Evolutionary conservation across 2,329 filamentous ascomycete genomes (phyloP), one percentile per base, ranked within the genome.

Genomic region (Microdochium bolleyi): DNA sequence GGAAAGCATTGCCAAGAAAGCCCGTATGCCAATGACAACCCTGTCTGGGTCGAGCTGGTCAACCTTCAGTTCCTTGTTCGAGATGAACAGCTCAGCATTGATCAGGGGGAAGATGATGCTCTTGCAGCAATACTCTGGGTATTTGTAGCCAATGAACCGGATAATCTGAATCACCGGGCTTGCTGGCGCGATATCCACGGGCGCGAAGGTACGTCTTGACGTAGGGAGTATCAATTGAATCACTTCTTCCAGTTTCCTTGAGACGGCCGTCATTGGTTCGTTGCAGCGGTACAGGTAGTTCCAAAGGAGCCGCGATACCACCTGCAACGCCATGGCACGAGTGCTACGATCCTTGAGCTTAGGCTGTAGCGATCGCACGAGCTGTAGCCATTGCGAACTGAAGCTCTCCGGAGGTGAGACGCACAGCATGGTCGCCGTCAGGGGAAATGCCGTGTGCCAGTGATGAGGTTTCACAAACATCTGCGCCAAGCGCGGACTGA

Each of bases 21-120:
- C 89, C 57, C 91, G 83, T 57, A 99, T 99, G 2, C 92, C 94
- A 60, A 99, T 88, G n/a, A 97, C 92, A 72, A 96, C 95, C 61
- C 89, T 87, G 64, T 99, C 95, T 0, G 95, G 94, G 56, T 99
- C 94, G 56, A 99, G 79, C 63, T 95, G 89, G 64, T 97, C 94
- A 25, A 96, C 88, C 64, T 84, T 91, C 44, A 94, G 73, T 48
- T 96, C 89, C 61, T 85, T 79, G 57, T 89, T 75, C 19, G 84
- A 82, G 25, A 81, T 77, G 65, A 96, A 94, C n/a, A 91, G 75
- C 51, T 96, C 92, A 1, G 91, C 90, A 64, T 95, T 96, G 64
- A 99, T 88, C 37, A 99, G 73, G 2, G 92, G 94, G 61, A 96
- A 97, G n/a, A 99, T 89, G 58, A 97, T 88, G 49, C 78, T 89